Base-by-base conservation (phyloP, 2,329 filamentous ascomycete species). In the Aspergillus niger region DNA sequence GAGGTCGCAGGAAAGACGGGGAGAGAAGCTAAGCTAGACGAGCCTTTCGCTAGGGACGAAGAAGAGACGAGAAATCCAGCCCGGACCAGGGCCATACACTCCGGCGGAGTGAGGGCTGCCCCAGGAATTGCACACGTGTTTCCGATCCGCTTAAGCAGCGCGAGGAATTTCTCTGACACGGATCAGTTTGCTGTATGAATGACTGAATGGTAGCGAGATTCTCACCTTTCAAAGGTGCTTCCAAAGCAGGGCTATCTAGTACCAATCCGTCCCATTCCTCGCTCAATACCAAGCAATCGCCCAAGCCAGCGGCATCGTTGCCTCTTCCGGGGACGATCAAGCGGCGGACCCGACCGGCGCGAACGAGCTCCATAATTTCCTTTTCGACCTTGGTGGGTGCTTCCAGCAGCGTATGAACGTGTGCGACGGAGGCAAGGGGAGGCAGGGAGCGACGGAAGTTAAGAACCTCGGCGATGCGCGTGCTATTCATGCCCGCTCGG, bases 401-500 rank as follows among this genome's bases (percentile, higher is more conserved):
- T 22, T 78, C 74, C 39, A 83, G 77, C 13, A 89, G 68, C 1
- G 85, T 85, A 72, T 88, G 84, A 0, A 89, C 75, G 72, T 89
- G 86, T 17, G 85, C 83, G 49, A 86, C 74, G 0, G 84, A 86
- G 10, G 86, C 84, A 28, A 88, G 79, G 0, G 84, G 83, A 11
- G 86, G 85, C 49, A 89, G 69, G 44, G 76, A 78, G 52, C 74
- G 78, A 11, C 85, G 80, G 61, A 83, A 81, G 55, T 86, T 86
- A 54, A 89, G 72, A 2, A 87, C 80, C 62, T 86, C 81, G 4
- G 85, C 81, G 49, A 87, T 87, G 8, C 83, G 80, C 8, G 81
- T 83, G 61, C 84, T 86, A 68, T 85, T 86, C 85, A 89, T 87
- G 3, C 86, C 86, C 0, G 84, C 79, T 8, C 80, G 77, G 20